Base-by-base conservation (phyloP, 805 yeast species). In the Metschnikowia santaceciliae region DNA sequence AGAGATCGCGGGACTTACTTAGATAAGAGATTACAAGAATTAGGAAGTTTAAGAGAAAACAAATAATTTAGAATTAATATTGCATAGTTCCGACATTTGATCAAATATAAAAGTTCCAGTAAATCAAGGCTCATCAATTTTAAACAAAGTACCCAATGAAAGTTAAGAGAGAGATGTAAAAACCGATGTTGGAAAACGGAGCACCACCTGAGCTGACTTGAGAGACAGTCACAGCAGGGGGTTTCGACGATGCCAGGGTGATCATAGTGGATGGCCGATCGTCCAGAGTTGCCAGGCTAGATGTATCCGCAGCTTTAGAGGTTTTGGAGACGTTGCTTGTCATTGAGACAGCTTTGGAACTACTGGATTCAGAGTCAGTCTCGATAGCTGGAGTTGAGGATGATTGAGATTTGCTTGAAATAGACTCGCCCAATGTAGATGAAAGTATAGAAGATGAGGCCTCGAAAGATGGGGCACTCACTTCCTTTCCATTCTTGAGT, bases 401-500 rank as follows among this genome's bases (percentile, higher is more conserved):
- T 13, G 35, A 41, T 26, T 30, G 22, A 10, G 15, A 14, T 10
- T n/a, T n/a, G 23, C 26, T 41, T n/a, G 23, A 26, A 19, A 10
- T 20, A 26, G 19, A n/a, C 13, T 15, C 17, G 17, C 6, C 4
- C 19, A 17, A 36, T 30, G 45, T 22, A 30, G 55, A 50, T 13
- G 48, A 17, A 23, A 49, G 44, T 2, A 38, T n/a, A 17, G 43
- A 23, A 13, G 52, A 46, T 23, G 42, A 30, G 17, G 32, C 36
- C 6, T 42, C 38, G 5, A 46, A 40, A 37, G 34, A 40, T 19
- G 53, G 19, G 32, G 14, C 15, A 8, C 20, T 26, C 20, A 47
- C 42, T 10, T 32, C 40, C 2, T 23, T 33, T 19, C 54, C 54
- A 6, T 34, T 38, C 22, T 15, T 32, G 23, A 53, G 52, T 8